Percentiles rank a stretch among this genome's conserved stretches.
Conservation (phyloP, 352 stramenopile species). For the Phytophthora sp. region DNA sequence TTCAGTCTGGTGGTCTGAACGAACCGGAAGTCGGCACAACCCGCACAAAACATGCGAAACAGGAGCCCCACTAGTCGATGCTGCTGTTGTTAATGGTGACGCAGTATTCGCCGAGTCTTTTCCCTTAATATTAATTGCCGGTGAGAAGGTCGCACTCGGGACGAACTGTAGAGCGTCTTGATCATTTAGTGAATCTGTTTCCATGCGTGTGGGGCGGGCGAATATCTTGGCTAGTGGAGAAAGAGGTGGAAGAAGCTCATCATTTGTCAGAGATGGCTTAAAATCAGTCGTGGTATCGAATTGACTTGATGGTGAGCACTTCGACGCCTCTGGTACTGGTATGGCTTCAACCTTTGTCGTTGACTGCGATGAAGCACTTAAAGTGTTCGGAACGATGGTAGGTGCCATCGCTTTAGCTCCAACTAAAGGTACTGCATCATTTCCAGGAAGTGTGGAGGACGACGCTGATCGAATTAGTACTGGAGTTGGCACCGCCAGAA, state of each 20-base stretch:
- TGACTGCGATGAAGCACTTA: neutral
- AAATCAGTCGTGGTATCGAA: neutral
- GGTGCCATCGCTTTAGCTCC: neutral
- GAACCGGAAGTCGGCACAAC: constrained; percentile 58
- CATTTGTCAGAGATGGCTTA: constrained; percentile 1
- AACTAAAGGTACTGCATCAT: neutral
- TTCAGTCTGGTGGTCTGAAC: constrained; percentile 49
- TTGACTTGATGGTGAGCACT: neutral
- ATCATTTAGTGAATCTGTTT: neutral
- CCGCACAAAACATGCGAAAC: constrained; percentile 46
- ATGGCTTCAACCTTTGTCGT: neutral
- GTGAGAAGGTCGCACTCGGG: neutral
- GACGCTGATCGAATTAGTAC: constrained; percentile 38
- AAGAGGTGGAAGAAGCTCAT: constrained; percentile 4
- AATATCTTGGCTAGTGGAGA: constrained; percentile 41
- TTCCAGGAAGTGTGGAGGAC: constrained; percentile 29
- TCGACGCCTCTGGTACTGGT: neutral
- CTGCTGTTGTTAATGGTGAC: neutral
- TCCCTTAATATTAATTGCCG: neutral
- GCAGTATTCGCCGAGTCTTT: neutral
- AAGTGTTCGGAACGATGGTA: constrained; percentile 8
- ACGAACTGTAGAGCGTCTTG: neutral
- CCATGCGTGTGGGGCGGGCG: neutral
- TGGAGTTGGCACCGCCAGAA: neutral
- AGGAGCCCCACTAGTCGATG: too few relatives aligned